These are phyloP conservation scores for Phaseolus coccineus DNA, from an alignment of 331 rosid species.

Conservation along the genomic window DNA sequence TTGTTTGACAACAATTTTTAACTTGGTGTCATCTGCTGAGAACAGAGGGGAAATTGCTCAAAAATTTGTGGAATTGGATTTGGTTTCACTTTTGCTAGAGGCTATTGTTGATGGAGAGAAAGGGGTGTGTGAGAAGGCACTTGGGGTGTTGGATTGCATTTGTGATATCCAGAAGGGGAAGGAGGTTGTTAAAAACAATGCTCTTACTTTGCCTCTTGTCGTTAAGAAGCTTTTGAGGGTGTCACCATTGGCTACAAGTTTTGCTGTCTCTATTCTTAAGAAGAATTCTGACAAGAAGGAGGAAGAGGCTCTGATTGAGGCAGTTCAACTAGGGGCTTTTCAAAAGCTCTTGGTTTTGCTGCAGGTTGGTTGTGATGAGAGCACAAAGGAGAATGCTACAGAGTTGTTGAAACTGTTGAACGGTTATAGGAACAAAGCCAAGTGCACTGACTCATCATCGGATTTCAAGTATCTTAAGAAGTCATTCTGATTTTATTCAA, in stretches of 20 bases:
- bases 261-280: slow-evolving; percentile 67
- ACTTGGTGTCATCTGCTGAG: slow-evolving; percentile 52
- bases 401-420: slow-evolving; percentile 75
- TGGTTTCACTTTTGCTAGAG: slow-evolving; percentile 68
- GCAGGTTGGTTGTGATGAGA: slow-evolving; percentile 77
- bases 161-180: slow-evolving; percentile 66
- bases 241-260: slow-evolving; percentile 63
- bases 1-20: slow-evolving; percentile 57
- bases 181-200: slow-evolving; percentile 55
- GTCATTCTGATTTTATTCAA: slow-evolving; percentile 43
- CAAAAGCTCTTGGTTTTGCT: slow-evolving; percentile 78
- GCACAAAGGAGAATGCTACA: slow-evolving; percentile 62
- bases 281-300: slow-evolving; percentile 58
- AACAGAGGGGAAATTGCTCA: slow-evolving; percentile 36
- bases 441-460: slow-evolving; percentile 67
- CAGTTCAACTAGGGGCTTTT: slow-evolving; percentile 69
- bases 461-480: slow-evolving; percentile 70
- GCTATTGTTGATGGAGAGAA: slow-evolving; percentile 68
- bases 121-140: slow-evolving; percentile 63
- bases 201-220: slow-evolving; percentile 67
- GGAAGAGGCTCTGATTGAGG: slow-evolving; percentile 59
- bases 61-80: slow-evolving; percentile 63
- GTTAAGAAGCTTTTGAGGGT: slow-evolving; percentile 78
- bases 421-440: slow-evolving; percentile 51
- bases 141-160: slow-evolving; percentile 67